These are phyloP conservation scores for Arabis alpina DNA, from an alignment of 345 rosid genomes.

Conservation along the genomic window DNA sequence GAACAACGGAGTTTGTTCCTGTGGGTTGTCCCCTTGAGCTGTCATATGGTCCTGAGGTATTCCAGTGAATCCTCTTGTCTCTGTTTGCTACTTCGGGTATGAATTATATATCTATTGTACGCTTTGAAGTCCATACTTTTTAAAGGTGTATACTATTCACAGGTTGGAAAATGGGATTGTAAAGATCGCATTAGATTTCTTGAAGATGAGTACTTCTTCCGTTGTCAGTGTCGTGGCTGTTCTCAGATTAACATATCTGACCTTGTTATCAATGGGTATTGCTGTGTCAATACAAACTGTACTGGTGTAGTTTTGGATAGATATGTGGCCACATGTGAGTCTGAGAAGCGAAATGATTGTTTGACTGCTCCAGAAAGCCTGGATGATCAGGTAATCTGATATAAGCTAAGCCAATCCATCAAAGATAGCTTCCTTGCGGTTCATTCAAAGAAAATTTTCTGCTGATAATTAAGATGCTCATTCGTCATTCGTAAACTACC, in stretches of 20 bases:
- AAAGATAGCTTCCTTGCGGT: neutral
- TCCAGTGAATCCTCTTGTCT: slow-evolving; percentile 17
- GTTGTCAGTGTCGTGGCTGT: slow-evolving; percentile 73
- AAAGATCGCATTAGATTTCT: slow-evolving; percentile 71
- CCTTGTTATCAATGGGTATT: slow-evolving; percentile 69
- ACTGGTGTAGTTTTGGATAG: slow-evolving; percentile 69
- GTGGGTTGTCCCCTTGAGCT: slow-evolving; percentile 73
- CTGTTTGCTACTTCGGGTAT: neutral
- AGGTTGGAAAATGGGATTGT: slow-evolving; percentile 82
- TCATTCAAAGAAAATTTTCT: slow-evolving; percentile 1
- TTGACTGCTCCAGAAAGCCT: slow-evolving; percentile 30
- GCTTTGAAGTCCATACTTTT: slow-evolving; percentile 4
- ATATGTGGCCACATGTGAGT: slow-evolving; percentile 42
- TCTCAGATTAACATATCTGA: slow-evolving; percentile 64
- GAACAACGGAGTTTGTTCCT: slow-evolving; percentile 64
- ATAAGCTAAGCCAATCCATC: slow-evolving; percentile 12
- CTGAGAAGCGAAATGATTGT: slow-evolving; percentile 45
- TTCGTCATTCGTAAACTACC: too few relatives aligned
- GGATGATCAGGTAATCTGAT: slow-evolving; percentile 53
- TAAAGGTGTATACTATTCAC: slow-evolving; percentile 29
- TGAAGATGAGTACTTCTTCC: slow-evolving; percentile 72
- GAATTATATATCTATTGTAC: slow-evolving; percentile 4
- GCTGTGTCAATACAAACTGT: slow-evolving; percentile 59
- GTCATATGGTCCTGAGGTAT: slow-evolving; percentile 90
- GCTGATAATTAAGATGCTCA: slow-evolving; percentile 1